phyloP scores from a whole-genome alignment of 2,329 filamentous ascomycete genomes.

The Calonectria hongkongensis region DNA sequence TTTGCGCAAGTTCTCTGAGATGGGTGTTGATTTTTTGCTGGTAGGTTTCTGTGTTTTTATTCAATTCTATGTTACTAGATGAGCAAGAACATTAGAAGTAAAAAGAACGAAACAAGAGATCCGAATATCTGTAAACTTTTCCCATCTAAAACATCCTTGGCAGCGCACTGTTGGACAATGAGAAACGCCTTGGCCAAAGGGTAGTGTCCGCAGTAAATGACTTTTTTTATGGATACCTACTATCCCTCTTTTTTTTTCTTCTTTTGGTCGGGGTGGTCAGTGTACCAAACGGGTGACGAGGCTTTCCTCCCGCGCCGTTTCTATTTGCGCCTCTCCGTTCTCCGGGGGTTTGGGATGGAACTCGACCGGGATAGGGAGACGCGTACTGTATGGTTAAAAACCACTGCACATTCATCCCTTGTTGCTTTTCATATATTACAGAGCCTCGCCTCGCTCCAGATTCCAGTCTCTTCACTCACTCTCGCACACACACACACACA shows the following conservation, averaged over 20 bases:
- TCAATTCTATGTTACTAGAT: neutral
- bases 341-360: conserved; percentile 27
- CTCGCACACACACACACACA: conserved; percentile 14
- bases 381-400: conserved; percentile 21
- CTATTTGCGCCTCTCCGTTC: conserved; percentile 27
- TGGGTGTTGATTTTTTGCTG: neutral
- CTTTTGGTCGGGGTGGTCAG: neutral
- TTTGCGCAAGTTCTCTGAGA: neutral
- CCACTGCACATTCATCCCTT: conserved; percentile 13
- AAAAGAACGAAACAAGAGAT: neutral
- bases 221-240: conserved; percentile 5
- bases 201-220: conserved; percentile 27
- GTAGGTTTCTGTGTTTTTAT: neutral
- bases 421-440: conserved; percentile 23
- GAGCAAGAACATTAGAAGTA: neutral
- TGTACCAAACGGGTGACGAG: conserved; percentile 27
- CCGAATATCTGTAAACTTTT: neutral
- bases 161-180: conserved; percentile 2
- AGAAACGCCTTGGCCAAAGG: conserved; percentile 7
- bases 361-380: conserved; percentile 23
- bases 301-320: conserved; percentile 22
- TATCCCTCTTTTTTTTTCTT: neutral
- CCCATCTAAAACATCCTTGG: neutral
- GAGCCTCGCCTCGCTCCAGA: conserved; percentile 16
- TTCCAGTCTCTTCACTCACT: neutral